These are phyloP conservation scores for Peronospora destructor DNA, from an alignment of 352 stramenopile species.

Conservation along the genomic window DNA sequence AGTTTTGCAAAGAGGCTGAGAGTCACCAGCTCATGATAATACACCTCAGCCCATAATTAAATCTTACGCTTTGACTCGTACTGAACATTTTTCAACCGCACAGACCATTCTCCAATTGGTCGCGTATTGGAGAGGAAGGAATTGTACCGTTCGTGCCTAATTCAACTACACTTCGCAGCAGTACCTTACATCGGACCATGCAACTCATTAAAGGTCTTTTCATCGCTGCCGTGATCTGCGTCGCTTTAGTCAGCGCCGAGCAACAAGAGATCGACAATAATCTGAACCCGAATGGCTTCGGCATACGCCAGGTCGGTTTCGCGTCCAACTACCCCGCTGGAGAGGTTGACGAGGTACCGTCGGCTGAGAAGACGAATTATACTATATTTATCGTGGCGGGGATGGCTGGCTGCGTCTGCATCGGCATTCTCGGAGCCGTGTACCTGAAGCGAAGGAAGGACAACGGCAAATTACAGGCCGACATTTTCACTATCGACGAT, in stretches of 20 bases:
- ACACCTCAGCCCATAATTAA: constrained; percentile 1
- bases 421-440: constrained; percentile 39
- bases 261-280: constrained; percentile 8
- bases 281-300: constrained; percentile 24
- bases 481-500: constrained; percentile 74
- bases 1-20: too few species aligned
- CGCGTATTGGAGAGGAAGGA: too few species aligned
- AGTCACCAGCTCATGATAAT: background rate
- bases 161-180: background rate
- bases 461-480: constrained; percentile 41
- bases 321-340: constrained; percentile 17
- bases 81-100: background rate
- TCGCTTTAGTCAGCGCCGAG: constrained; percentile 12
- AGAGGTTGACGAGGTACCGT: constrained; percentile 1
- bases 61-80: background rate
- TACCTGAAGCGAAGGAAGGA: constrained; percentile 53
- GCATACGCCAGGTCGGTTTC: constrained; percentile 41
- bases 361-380: constrained; percentile 11
- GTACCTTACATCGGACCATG: constrained; percentile 8
- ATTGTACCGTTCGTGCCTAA: too few species aligned
- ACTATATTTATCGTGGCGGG: constrained; percentile 21
- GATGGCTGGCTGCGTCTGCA: constrained; percentile 36
- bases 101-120: background rate
- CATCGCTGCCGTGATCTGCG: constrained; percentile 19
- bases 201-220: constrained; percentile 27